phyloP scores from a whole-genome alignment of 208 protist species.

The Phytomonas sp. region DNA sequence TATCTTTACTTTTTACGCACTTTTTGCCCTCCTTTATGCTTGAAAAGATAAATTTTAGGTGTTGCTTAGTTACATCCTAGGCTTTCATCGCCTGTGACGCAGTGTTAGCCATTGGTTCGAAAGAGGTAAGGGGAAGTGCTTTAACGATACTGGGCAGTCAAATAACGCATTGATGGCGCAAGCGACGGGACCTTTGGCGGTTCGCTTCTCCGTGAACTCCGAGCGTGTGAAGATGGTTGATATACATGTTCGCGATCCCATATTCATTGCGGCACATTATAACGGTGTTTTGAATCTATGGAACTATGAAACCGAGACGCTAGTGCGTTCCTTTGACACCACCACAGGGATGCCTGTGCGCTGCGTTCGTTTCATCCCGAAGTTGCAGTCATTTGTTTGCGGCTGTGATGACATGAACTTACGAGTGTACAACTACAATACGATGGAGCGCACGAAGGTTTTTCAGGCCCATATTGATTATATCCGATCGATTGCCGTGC shows the following conservation, averaged over 20 bases:
- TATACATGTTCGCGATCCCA: conserved; percentile 97
- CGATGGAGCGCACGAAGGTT: conserved; percentile 94
- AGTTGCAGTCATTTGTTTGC: conserved; percentile 95
- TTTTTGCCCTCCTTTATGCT: too few species aligned
- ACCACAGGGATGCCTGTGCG: conserved; percentile 88
- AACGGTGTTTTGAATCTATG: conserved; percentile 94
- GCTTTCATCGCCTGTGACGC: too few species aligned
- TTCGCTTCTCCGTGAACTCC: conserved; percentile 74
- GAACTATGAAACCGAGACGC: conserved; percentile 95
- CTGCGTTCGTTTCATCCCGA: conserved; percentile 93
- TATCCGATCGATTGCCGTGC: conserved; percentile 95
- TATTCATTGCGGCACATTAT: conserved; percentile 93
- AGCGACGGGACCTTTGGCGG: conserved; percentile 13
- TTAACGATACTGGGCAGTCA: too few species aligned
- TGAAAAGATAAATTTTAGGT: too few species aligned
- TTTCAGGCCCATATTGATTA: conserved; percentile 97
- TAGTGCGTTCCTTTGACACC: conserved; percentile 97
- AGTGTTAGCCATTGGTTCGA: too few species aligned
- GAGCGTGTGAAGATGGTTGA: conserved; percentile 99
- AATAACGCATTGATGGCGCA: too few species aligned
- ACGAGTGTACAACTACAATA: conserved; percentile 98
- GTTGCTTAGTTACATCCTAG: too few species aligned
- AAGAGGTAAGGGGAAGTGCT: too few species aligned
- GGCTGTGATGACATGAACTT: conserved; percentile 94
- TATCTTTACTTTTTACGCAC: neutral